Percentiles rank a stretch among this genome's conserved stretches.
phyloP scores from a whole-genome alignment of 139 green algal genomes.

The Monoraphidium neglectum region DNA sequence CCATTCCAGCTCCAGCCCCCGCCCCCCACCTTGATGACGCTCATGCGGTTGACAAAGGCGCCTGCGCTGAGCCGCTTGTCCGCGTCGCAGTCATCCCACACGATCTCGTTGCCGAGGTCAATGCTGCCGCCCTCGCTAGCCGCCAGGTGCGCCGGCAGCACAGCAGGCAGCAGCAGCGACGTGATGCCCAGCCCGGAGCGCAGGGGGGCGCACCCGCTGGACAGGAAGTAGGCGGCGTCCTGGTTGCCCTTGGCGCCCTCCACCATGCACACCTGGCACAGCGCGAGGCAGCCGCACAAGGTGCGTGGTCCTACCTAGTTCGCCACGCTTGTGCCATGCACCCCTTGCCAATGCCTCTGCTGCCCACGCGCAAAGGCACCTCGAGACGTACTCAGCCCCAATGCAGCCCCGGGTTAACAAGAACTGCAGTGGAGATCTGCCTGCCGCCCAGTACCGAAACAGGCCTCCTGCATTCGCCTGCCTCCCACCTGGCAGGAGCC shows the following conservation, averaged over 20 bases:
- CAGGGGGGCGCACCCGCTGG: conserved; percentile 25
- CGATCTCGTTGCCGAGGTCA: conserved; percentile 33
- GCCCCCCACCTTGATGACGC: conserved; percentile 25
- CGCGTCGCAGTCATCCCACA: conserved; percentile 29
- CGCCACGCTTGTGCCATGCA: too few species aligned
- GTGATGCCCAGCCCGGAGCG: conserved; percentile 16
- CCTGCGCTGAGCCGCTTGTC: conserved; percentile 20
- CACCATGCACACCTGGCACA: conserved; percentile 28
- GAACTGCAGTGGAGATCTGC: too few species aligned
- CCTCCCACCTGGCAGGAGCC: conserved; percentile 45
- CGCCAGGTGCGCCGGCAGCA: conserved; percentile 16
- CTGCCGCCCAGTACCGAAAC: too few species aligned
- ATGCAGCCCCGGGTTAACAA: too few species aligned
- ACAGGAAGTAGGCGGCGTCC: conserved; percentile 28
- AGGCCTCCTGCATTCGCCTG: too few species aligned
- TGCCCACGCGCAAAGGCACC: too few species aligned
- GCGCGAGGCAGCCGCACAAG: too few species aligned
- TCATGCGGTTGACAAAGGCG: conserved; percentile 35
- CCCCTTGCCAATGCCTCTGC: too few species aligned
- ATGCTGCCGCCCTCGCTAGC: conserved; percentile 10
- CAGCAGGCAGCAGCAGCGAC: conserved; percentile 22
- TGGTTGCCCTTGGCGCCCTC: conserved; percentile 17
- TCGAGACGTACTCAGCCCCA: too few species aligned
- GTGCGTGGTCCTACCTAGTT: too few species aligned
- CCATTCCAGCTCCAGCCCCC: not conserved